A percentile compares a stretch with the other conserved stretches of the same genome.
phyloP scores from a whole-genome alignment of 257 asterid genomes.

The Phtheirospermum japonicum region DNA sequence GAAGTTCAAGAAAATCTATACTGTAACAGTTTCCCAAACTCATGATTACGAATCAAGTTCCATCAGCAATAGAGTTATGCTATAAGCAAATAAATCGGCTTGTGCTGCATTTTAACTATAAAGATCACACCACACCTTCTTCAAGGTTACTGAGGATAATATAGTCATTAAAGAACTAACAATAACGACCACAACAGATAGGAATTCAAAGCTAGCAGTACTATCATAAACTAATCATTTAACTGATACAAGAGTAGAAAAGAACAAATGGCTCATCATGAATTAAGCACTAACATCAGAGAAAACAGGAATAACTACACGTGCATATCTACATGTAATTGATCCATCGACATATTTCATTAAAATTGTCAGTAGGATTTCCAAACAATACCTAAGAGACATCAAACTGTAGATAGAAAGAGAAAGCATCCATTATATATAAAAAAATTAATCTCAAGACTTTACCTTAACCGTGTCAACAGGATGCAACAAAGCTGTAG shows the following conservation, averaged over 20 bases:
- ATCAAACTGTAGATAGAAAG: constrained; percentile 9
- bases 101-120: not conserved
- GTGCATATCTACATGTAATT: constrained; percentile 8
- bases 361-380: constrained; percentile 10
- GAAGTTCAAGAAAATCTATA: not conserved
- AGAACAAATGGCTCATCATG: not conserved
- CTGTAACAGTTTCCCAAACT: not conserved
- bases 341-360: constrained; percentile 1
- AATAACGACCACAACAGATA: not conserved
- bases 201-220: not conserved
- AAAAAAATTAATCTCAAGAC: constrained; percentile 16
- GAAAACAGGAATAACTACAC: constrained; percentile 13
- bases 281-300: constrained; percentile 7
- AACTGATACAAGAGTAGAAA: not conserved
- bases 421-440: not conserved
- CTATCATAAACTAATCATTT: not conserved
- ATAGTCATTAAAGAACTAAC: not conserved
- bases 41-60: constrained; percentile 4
- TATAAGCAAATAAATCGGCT: not conserved
- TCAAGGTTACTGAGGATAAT: not conserved
- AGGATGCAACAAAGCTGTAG: constrained; percentile 88
- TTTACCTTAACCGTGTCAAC: constrained; percentile 87
- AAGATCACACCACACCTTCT: not conserved
- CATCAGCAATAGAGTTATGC: constrained; percentile 8
- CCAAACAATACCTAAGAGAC: constrained; percentile 13